phyloP scores from a whole-genome alignment of 768 basidiomycete species.

The Zangia roseola region DNA sequence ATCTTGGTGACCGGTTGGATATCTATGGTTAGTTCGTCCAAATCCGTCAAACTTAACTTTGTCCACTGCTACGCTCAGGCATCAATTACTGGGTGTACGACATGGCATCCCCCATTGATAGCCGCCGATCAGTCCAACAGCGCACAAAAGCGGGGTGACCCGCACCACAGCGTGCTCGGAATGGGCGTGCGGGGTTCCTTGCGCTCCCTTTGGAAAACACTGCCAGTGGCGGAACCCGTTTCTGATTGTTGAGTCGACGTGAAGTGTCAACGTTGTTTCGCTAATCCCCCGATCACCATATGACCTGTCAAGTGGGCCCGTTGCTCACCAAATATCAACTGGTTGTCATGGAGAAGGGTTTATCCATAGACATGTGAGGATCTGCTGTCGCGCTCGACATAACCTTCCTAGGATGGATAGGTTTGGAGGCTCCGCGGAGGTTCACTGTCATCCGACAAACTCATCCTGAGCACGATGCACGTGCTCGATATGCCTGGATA shows the following conservation, averaged over 20 bases:
- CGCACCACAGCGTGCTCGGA: background rate
- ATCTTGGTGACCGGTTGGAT: conserved; percentile 6
- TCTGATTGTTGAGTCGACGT: too few species aligned
- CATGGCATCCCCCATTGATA: background rate
- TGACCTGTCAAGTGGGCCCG: too few species aligned
- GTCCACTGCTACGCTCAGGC: conserved; percentile 6
- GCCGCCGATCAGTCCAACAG: background rate
- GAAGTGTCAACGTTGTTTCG: too few species aligned
- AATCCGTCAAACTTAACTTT: conserved; percentile 25
- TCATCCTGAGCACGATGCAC: background rate
- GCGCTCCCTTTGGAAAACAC: background rate
- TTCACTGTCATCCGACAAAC: background rate
- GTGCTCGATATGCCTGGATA: background rate
- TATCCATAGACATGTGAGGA: too few species aligned
- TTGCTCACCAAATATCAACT: too few species aligned
- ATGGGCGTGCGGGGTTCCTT: background rate
- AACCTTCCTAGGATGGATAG: background rate
- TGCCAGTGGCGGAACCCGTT: too few species aligned
- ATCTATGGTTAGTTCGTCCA: conserved; percentile 6
- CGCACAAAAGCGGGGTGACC: background rate
- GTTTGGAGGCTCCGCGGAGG: background rate
- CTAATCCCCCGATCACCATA: too few species aligned
- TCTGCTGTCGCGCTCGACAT: background rate
- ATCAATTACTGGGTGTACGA: background rate
- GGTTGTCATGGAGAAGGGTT: too few species aligned